Conservation (phyloP, 768 basidiomycete species). For the Rhizopogon vesiculosus region DNA sequence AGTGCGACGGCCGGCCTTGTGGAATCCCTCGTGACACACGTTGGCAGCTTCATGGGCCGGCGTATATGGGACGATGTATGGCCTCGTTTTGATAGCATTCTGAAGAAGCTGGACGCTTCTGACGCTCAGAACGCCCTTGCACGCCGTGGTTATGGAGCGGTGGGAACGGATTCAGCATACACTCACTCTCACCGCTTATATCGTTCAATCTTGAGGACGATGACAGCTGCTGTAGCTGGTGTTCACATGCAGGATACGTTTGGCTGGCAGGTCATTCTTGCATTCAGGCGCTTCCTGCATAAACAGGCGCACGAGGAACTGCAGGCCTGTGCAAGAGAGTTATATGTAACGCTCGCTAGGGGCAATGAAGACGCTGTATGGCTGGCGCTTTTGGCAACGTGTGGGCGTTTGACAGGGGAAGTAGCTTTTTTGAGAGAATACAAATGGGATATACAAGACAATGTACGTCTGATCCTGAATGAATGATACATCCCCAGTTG, state of each 20-base stretch:
- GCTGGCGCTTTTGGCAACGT: constrained; percentile 63
- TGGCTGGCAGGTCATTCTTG: constrained; percentile 77
- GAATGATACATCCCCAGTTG: constrained; percentile 15
- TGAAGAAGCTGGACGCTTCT: constrained; percentile 54
- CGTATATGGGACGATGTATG: constrained; percentile 91
- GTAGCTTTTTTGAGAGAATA: constrained; percentile 47
- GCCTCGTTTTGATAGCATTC: constrained; percentile 70
- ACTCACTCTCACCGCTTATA: constrained; percentile 81
- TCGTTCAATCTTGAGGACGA: constrained; percentile 68
- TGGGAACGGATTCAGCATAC: constrained; percentile 68
- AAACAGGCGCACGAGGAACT: constrained; percentile 66
- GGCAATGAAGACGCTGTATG: constrained; percentile 82
- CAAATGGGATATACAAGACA: constrained; percentile 60
- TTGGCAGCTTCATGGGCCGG: constrained; percentile 82
- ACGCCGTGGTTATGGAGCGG: constrained; percentile 42
- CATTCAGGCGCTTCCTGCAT: constrained; percentile 75
- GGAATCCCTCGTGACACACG: constrained; percentile 62
- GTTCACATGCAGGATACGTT: constrained; percentile 69
- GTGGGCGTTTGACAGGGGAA: constrained; percentile 34
- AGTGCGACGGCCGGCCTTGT: constrained; percentile 70
- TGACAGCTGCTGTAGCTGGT: constrained; percentile 58
- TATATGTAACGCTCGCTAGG: constrained; percentile 58
- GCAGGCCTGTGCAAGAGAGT: constrained; percentile 54
- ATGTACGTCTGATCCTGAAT: constrained; percentile 27
- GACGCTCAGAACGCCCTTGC: constrained; percentile 67